These are phyloP conservation scores for Grifola frondosa DNA, from an alignment of 1,284 basidiomycete species.

Conservation along the genomic window DNA sequence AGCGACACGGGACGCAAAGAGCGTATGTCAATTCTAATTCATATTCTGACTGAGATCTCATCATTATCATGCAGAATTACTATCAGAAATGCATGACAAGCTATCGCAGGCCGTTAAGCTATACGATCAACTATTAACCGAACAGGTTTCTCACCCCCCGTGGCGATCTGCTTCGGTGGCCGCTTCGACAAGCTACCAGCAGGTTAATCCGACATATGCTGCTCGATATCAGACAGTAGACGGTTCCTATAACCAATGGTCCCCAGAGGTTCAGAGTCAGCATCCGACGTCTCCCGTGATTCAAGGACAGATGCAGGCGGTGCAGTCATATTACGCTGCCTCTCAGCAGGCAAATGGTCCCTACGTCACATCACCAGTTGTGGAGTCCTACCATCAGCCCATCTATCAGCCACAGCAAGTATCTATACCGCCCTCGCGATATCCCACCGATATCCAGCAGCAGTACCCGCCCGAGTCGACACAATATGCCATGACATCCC, in stretches of 20 bases:
- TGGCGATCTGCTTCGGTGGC: conserved; percentile 50
- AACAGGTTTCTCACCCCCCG: conserved; percentile 73
- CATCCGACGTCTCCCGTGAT: conserved; percentile 17
- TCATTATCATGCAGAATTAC: conserved; percentile 58
- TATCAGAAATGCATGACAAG: conserved; percentile 93
- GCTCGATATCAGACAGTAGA: conserved; percentile 27
- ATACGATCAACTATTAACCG: conserved; percentile 85
- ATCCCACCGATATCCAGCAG: conserved; percentile 6
- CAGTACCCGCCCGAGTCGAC: conserved; percentile 12
- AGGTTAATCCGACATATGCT: conserved; percentile 23
- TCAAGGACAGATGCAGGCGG: conserved; percentile 9
- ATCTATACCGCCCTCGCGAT: conserved; percentile 9
- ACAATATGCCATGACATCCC: conserved; percentile 17
- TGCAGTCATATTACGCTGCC: conserved; percentile 17
- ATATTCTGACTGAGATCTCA: conserved; percentile 2
- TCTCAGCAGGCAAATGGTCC: conserved; percentile 10
- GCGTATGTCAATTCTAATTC: conserved; percentile 36
- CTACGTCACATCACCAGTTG: conserved; percentile 13
- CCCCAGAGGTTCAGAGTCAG: conserved; percentile 22
- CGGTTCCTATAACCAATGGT: conserved; percentile 28
- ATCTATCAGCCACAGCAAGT: conserved; percentile 18
- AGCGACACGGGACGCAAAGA: conserved; percentile 89
- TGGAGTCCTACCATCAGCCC: conserved; percentile 15
- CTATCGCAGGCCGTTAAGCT: conserved; percentile 88
- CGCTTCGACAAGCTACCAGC: conserved; percentile 21